phyloP scores from a whole-genome alignment of 495 filamentous ascomycete genomes.

The Penicillium chermesinum region DNA sequence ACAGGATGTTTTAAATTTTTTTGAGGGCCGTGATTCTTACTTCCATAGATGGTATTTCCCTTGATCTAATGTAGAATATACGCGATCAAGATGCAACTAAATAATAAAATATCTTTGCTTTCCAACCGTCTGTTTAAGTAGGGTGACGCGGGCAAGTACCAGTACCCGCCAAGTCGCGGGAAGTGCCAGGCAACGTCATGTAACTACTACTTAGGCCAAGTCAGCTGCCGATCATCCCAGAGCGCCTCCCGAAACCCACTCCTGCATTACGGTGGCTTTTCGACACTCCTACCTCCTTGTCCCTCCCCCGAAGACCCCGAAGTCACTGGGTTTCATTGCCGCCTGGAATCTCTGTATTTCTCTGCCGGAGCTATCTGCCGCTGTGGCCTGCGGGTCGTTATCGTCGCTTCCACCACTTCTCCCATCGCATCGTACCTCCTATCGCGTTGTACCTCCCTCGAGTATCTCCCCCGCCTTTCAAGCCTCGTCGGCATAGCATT shows the following conservation, averaged over 20 bases:
- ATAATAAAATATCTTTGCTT: not conserved
- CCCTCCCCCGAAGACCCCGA: not conserved
- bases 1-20: not conserved
- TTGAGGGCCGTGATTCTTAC: not conserved
- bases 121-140: not conserved
- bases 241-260: constrained; percentile 9
- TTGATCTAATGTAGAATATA: not conserved
- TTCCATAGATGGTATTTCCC: not conserved
- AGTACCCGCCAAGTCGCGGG: constrained; percentile 7
- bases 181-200: constrained; percentile 12
- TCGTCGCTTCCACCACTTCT: constrained; percentile 15
- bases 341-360: constrained; percentile 2
- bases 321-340: not conserved
- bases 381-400: constrained; percentile 25
- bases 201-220: constrained; percentile 24
- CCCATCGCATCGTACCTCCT: constrained; percentile 17
- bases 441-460: constrained; percentile 7
- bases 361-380: constrained; percentile 3
- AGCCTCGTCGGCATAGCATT: not conserved
- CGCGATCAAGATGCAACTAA: not conserved
- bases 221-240: constrained; percentile 23
- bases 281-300: not conserved
- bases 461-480: constrained; percentile 1
- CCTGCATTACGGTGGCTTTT: constrained; percentile 1
- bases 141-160: constrained; percentile 5